These are phyloP conservation scores for Sphagnum contortum DNA, from an alignment of 225 moss, liverwort and hornwort species.

Conservation along the genomic window DNA sequence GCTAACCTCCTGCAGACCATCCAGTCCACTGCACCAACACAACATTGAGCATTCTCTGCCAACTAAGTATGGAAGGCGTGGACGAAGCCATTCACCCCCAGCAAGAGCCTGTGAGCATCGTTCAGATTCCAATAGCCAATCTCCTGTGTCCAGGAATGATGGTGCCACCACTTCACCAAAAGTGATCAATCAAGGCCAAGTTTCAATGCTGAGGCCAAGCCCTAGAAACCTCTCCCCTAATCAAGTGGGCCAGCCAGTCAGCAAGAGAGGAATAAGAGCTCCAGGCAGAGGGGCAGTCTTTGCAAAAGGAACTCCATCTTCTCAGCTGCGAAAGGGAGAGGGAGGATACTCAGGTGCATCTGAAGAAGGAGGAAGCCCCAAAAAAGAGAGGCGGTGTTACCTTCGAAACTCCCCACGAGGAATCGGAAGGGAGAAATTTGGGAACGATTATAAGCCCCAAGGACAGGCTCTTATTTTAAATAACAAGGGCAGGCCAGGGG, in stretches of 20 bases:
- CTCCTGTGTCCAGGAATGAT: slow-evolving; percentile 12
- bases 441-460: slow-evolving; percentile 16
- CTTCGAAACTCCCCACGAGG: slow-evolving; percentile 8
- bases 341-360: slow-evolving; percentile 19
- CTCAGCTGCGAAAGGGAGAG: slow-evolving; percentile 8
- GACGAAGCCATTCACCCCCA: slow-evolving; percentile 25
- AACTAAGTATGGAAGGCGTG: slow-evolving; percentile 17
- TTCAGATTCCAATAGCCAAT: slow-evolving; percentile 18
- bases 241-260: slow-evolving; percentile 7
- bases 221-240: slow-evolving; percentile 26
- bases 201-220: slow-evolving; percentile 26
- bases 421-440: background rate
- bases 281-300: slow-evolving; percentile 16
- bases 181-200: slow-evolving; percentile 6
- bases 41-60: slow-evolving; percentile 19
- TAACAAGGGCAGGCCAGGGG: slow-evolving; percentile 10
- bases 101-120: slow-evolving; percentile 6
- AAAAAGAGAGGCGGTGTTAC: slow-evolving; percentile 25
- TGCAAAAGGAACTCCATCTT: slow-evolving; percentile 8
- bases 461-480: slow-evolving; percentile 8
- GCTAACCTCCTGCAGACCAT: slow-evolving; percentile 48
- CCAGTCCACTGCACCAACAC: slow-evolving; percentile 21
- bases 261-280: slow-evolving; percentile 6
- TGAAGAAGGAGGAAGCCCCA: slow-evolving; percentile 15
- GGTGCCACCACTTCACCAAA: slow-evolving; percentile 3